Evolutionary conservation across 352 stramenopile species (phyloP).

Genomic region (Phytophthora cactorum): DNA sequence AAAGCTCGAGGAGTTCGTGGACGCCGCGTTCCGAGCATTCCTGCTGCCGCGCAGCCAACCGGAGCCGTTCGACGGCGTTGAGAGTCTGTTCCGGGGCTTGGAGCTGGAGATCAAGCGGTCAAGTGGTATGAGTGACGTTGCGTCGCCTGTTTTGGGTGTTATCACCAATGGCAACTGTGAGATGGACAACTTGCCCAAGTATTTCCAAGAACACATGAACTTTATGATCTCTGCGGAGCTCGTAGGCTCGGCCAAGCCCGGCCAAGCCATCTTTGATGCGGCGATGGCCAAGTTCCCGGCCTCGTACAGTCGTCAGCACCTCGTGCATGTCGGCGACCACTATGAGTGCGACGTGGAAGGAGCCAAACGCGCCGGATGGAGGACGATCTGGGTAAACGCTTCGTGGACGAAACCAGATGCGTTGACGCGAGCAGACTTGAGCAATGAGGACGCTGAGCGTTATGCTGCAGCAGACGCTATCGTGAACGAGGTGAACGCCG

Average conservation of each 20-base stretch:
- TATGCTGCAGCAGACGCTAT: constrained; percentile 66
- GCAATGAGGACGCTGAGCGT: constrained; percentile 30
- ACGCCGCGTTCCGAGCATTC: constrained; percentile 68
- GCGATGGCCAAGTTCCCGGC: constrained; percentile 48
- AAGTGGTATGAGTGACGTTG: background rate
- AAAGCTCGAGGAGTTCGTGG: constrained; percentile 44
- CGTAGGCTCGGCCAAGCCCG: constrained; percentile 56
- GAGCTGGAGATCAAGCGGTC: constrained; percentile 30
- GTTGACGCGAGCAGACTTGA: constrained; percentile 41
- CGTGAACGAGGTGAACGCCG: constrained; percentile 52
- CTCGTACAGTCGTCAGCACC: constrained; percentile 35
- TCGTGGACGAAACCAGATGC: constrained; percentile 49
- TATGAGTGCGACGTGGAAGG: constrained; percentile 75
- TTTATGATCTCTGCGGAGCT: constrained; percentile 66
- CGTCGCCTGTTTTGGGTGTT: constrained; percentile 41
- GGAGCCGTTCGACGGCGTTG: constrained; percentile 64
- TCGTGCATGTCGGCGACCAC: constrained; percentile 82
- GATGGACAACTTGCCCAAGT: constrained; percentile 46
- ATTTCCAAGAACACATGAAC: constrained; percentile 48
- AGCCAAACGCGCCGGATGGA: constrained; percentile 64
- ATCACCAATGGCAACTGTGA: constrained; percentile 85
- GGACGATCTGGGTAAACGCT: constrained; percentile 73
- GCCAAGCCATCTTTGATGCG: constrained; percentile 59
- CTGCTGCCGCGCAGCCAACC: constrained; percentile 61
- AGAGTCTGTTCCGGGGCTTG: constrained; percentile 52